Conservation (phyloP, 805 yeast genomes). For the Saccharomycopsis capsularis region DNA sequence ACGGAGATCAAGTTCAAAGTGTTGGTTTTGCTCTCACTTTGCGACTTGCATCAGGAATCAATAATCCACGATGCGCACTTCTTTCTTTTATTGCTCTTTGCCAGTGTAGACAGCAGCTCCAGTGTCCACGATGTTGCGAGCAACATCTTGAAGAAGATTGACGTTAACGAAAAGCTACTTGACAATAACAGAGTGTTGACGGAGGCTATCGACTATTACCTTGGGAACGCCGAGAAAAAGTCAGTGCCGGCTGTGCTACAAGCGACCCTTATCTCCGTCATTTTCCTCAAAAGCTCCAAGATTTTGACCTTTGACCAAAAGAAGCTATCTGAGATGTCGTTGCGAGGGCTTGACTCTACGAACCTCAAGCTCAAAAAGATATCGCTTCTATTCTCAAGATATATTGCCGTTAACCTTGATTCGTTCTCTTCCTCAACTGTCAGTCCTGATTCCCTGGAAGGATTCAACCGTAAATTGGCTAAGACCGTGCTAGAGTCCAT, state of each 20-base stretch:
- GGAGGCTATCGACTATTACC: slow-evolving; percentile 40
- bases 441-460: slow-evolving; percentile 18
- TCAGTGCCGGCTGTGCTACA: slow-evolving; percentile 51
- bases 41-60: slow-evolving; percentile 24
- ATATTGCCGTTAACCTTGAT: slow-evolving; percentile 42
- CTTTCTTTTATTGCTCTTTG: slow-evolving; percentile 50
- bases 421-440: background rate
- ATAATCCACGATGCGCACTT: slow-evolving; percentile 24
- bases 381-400: slow-evolving; percentile 57
- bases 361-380: slow-evolving; percentile 46
- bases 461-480: slow-evolving; percentile 40
- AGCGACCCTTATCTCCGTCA: slow-evolving; percentile 40
- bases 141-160: slow-evolving; percentile 42
- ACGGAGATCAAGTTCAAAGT: slow-evolving; percentile 35
- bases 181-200: slow-evolving; percentile 37
- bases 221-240: slow-evolving; percentile 43
- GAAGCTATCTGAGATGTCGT: slow-evolving; percentile 36
- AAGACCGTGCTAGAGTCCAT: slow-evolving; percentile 46
- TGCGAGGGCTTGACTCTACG: slow-evolving; percentile 51
- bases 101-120: slow-evolving; percentile 53
- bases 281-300: slow-evolving; percentile 12
- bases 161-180: slow-evolving; percentile 7
- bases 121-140: slow-evolving; percentile 49
- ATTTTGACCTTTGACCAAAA: background rate
- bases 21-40: slow-evolving; percentile 32